Base-by-base conservation (phyloP, 208 protist genomes). In the Leishmania arabica region DNA sequence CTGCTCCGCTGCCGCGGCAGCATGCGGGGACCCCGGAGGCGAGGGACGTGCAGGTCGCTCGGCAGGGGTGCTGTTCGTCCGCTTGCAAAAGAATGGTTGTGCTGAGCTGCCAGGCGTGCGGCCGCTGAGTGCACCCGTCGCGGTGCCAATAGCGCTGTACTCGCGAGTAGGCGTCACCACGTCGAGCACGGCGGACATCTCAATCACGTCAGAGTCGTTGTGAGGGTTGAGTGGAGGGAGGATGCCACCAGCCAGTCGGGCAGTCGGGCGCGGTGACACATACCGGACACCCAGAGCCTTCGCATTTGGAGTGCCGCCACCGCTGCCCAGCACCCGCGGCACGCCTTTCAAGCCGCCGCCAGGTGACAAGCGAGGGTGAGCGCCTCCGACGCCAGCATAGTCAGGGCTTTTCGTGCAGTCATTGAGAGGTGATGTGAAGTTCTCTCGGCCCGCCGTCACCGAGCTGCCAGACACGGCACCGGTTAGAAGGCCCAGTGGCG, bases 171-270 rank as follows among this genome's bases (percentile, higher is more conserved):
- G 85, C 54, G 85, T 81, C 47, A 42, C 56, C 15, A 17, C 65
- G 42, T 87, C 80, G 24, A 89, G 66, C 19, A 87, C 69, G 24
- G 83, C 86, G 4, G 86, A 89, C 86, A 89, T 86, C 75, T 89
- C 86, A 40, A 89, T 89, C 21, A 85, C 78, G n/a, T 84, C 83
- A 2, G 80, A 75, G 65, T 81, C 65, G 24, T 74, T 64, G 37
- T 71, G 86, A 49, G 58, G 56, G 49, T 62, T 78, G 58, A 89
- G 77, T 45, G 86, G 86, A 9, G 86, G 86, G 19, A 89, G 77
- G 45, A 86, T 70, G 42, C 82, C 86, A 53, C 86, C 86, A 7
- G 86, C 81, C 5, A 84, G 86, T 15, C 86, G 82, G 24, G 78
- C 80, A 1, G 80, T 83, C 2, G 62, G 72, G 15, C 82, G 78